These are phyloP conservation scores for Aspergillus amoenus DNA, from an alignment of 2,329 filamentous ascomycete species.

Conservation along the genomic window DNA sequence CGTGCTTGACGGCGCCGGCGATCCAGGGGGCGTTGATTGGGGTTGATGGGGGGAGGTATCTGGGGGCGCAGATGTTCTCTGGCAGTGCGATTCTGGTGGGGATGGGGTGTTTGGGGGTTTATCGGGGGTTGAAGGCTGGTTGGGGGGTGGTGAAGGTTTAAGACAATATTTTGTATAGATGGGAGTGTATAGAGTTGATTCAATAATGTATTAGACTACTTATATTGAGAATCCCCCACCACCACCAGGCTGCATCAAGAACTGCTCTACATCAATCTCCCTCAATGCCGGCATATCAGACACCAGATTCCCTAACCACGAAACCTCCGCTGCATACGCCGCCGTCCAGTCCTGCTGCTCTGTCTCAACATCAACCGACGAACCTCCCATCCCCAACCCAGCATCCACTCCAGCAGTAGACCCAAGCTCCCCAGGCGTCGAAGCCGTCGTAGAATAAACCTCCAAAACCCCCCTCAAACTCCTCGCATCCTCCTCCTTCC, in stretches of 20 bases:
- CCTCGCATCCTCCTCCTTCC: constrained; percentile 40
- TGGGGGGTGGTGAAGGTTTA: too few species aligned
- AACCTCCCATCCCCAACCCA: too few species aligned
- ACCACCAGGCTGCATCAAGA: background rate
- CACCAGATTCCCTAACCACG: background rate
- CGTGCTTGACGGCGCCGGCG: constrained; percentile 46
- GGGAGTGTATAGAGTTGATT: too few species aligned
- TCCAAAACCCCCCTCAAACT: too few species aligned
- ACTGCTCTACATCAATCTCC: background rate
- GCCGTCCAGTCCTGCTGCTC: constrained; percentile 21
- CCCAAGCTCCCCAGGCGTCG: too few species aligned
- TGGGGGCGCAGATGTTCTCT: constrained; percentile 1
- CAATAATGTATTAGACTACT: too few species aligned
- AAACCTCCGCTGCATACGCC: background rate
- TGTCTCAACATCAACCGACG: too few species aligned
- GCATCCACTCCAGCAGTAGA: too few species aligned
- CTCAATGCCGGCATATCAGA: background rate
- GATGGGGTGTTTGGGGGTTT: background rate
- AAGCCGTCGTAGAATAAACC: too few species aligned
- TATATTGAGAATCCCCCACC: too few species aligned
- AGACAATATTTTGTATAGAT: too few species aligned
- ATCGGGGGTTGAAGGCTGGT: too few species aligned
- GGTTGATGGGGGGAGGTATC: background rate
- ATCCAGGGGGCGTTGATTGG: constrained; percentile 49
- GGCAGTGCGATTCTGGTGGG: background rate